A percentile compares a stretch with the other conserved stretches of the same genome.
Evolutionary conservation across 345 rosid species (phyloP).

Genomic region (Populus davidiana): DNA sequence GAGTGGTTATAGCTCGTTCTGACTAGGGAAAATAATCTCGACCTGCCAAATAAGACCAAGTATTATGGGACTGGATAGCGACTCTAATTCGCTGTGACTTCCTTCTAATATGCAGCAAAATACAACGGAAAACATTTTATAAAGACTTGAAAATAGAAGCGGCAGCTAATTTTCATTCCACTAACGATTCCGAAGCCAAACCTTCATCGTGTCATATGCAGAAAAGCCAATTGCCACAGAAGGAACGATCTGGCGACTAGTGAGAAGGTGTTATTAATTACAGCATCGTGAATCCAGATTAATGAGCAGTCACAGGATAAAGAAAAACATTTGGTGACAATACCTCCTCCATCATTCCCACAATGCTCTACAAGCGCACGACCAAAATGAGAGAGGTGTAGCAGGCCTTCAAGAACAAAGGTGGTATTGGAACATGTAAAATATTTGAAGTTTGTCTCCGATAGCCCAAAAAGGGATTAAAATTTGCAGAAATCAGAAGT

Average conservation of each 20-base stretch:
- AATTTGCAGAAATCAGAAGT: constrained; percentile 1
- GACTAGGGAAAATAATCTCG: background rate
- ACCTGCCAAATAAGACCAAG: background rate
- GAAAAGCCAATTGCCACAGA: too few species aligned
- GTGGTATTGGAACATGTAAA: background rate
- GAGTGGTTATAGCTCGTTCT: too few species aligned
- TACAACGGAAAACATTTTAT: too few species aligned
- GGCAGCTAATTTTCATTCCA: too few species aligned
- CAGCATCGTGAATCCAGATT: too few species aligned
- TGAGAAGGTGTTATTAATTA: too few species aligned
- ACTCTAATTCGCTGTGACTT: background rate
- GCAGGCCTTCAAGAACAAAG: background rate
- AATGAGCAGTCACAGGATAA: too few species aligned
- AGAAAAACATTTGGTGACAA: background rate
- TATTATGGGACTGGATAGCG: too few species aligned
- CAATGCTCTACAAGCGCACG: background rate
- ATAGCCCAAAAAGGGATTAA: background rate
- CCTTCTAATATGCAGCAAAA: background rate
- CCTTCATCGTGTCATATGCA: too few species aligned
- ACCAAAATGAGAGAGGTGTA: background rate
- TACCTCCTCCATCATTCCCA: background rate
- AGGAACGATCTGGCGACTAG: too few species aligned
- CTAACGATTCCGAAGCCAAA: too few species aligned
- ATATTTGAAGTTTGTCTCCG: background rate
- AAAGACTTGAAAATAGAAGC: background rate